Evolutionary conservation across 352 stramenopile genomes (phyloP).

Genomic region (Pythium dissotocum): DNA sequence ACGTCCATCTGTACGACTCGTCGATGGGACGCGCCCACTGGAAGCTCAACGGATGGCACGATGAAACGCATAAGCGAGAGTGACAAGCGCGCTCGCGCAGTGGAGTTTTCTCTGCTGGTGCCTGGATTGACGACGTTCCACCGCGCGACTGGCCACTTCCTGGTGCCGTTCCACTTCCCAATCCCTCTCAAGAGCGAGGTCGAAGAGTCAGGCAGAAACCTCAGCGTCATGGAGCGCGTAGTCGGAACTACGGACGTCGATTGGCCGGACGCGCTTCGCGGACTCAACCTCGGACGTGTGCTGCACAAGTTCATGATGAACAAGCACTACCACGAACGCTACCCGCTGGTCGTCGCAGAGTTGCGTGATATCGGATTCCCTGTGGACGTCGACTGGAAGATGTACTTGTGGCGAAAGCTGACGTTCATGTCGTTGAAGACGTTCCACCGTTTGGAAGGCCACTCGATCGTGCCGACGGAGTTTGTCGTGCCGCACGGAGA

Average conservation of each 20-base stretch:
- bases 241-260: slow-evolving; percentile 3
- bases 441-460: slow-evolving; percentile 35
- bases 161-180: slow-evolving; percentile 31
- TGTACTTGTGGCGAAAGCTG: slow-evolving; percentile 20
- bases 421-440: slow-evolving; percentile 26
- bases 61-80: not conserved
- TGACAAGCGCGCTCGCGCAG: slow-evolving; percentile 9
- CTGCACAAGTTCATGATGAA: slow-evolving; percentile 32
- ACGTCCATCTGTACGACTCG: not conserved
- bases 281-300: slow-evolving; percentile 27
- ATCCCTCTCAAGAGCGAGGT: slow-evolving; percentile 10
- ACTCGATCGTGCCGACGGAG: slow-evolving; percentile 36
- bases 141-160: slow-evolving; percentile 21
- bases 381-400: slow-evolving; percentile 25
- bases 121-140: slow-evolving; percentile 18
- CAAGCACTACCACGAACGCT: slow-evolving; percentile 19
- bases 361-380: slow-evolving; percentile 26
- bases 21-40: not conserved
- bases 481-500: slow-evolving; percentile 43
- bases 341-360: slow-evolving; percentile 14
- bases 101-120: slow-evolving; percentile 21
- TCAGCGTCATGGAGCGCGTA: slow-evolving; percentile 3
- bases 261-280: slow-evolving; percentile 14
- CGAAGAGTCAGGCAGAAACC: not conserved
- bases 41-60: not conserved